These are phyloP conservation scores for Xenoacremonium recifei DNA, from an alignment of 2,329 filamentous ascomycete genomes.

Conservation along the genomic window DNA sequence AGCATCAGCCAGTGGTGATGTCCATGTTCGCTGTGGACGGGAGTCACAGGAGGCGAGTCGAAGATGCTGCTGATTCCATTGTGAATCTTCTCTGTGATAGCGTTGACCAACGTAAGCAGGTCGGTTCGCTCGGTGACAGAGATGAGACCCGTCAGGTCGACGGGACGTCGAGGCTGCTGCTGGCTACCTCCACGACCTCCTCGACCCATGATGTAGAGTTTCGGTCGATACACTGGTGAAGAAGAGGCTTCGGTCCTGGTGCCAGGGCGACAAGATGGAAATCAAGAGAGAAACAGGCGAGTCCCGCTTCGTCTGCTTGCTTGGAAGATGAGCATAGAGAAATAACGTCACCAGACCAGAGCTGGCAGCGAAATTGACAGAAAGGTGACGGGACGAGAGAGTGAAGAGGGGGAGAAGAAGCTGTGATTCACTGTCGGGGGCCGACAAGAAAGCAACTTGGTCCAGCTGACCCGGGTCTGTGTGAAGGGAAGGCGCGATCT, in stretches of 20 bases:
- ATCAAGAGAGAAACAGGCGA: no score
- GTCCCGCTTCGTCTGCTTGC: no score
- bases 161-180: constrained; percentile 40
- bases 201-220: constrained; percentile 35
- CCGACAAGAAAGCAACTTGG: neutral
- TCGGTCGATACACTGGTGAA: no score
- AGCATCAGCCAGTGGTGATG: constrained; percentile 36
- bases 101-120: constrained; percentile 48
- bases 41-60: constrained; percentile 41
- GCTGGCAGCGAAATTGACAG: constrained; percentile 8
- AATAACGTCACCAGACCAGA: no score
- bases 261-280: no score
- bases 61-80: constrained; percentile 52
- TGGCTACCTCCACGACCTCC: constrained; percentile 33
- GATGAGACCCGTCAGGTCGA: constrained; percentile 51
- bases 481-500: neutral
- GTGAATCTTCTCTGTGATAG: constrained; percentile 55
- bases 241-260: no score
- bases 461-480: neutral
- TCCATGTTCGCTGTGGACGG: constrained; percentile 28
- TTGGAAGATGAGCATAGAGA: no score
- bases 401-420: neutral
- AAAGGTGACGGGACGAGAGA: constrained; percentile 13
- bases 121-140: constrained; percentile 49
- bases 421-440: no score